Evolutionary conservation across 352 stramenopile genomes (phyloP), one percentile per base, ranked within the genome.

Genomic region (Pythium dissotocum): DNA sequence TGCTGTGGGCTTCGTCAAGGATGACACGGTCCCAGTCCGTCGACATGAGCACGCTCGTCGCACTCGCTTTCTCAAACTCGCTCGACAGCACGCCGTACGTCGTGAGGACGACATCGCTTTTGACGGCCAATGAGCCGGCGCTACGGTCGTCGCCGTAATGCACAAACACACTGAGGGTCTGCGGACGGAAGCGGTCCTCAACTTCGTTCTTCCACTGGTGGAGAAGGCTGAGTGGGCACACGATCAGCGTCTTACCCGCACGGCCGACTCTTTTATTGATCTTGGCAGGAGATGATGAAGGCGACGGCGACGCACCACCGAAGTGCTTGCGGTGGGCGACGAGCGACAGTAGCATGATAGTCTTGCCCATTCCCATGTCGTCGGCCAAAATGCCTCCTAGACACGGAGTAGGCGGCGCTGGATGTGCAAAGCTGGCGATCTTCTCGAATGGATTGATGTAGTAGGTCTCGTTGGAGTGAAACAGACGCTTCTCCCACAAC

Each of bases 361-460:
- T 93, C 80, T 95, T 95, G 5, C 90, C 91, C 81, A 98, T 92
- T 55, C 91, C 91, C 90, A 97, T 97, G 57, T 97, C 91, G 42
- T 98, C 91, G 2, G 89, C 89, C 18, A 98, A 71, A 63, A 98
- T 97, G 21, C 91, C 91, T 28, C 90, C 90, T 9, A 81, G 71
- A 60, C 83, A 94, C 10, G 81, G 89, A 16, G 62, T 67, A 33
- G 84, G 85, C 54, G 77, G 80, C 54, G 79, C 55, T 18, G 83
- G 88, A 4, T 73, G 73, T 40, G 62, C 71, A 36, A 96, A 77
- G 40, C 83, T 94, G 18, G 82, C 87, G 55, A 79, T 79, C 61
- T 90, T 91, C 65, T 94, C 88, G 42, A 94, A 95, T 8, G 78
- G 73, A 33, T 94, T 97, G 33, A 96, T 80, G 56, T 82, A 96